A percentile compares a stretch with the other conserved stretches of the same genome.
Evolutionary conservation across 305 asterid species (phyloP).

Genomic region (Plantago rigida): DNA sequence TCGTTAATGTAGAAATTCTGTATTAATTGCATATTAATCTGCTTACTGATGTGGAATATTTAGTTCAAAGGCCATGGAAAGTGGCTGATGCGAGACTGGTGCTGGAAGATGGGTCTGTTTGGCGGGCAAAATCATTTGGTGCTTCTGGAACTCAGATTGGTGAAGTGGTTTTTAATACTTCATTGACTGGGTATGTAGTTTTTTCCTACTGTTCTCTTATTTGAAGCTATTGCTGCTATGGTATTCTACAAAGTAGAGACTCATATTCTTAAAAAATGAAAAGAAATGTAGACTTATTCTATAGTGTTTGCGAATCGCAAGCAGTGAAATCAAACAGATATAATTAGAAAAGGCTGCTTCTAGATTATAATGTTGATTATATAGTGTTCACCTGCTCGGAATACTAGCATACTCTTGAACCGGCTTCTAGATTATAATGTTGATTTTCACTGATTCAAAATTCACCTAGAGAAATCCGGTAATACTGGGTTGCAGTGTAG

Average conservation of each 20-base stretch:
- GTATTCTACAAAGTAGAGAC: too few relatives aligned
- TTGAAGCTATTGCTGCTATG: background rate
- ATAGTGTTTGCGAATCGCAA: background rate
- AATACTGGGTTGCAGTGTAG: too few relatives aligned
- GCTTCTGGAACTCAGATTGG: conserved; percentile 98
- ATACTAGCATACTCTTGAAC: too few relatives aligned
- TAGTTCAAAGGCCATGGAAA: conserved; percentile 77
- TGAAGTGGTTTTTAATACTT: conserved; percentile 92
- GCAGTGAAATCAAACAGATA: too few relatives aligned
- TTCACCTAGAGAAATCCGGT: too few relatives aligned
- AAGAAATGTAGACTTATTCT: background rate
- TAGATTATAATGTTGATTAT: too few relatives aligned
- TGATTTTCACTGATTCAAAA: too few relatives aligned
- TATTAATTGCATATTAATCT: background rate
- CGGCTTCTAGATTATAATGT: too few relatives aligned
- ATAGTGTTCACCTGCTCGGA: too few relatives aligned
- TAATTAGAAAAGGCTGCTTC: too few relatives aligned
- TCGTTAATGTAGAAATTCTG: background rate
- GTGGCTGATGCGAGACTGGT: conserved; percentile 90
- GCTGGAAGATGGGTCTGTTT: conserved; percentile 85
- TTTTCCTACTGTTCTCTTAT: background rate
- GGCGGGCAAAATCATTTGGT: conserved; percentile 94
- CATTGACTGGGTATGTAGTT: conserved; percentile 66
- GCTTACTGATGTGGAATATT: conserved; percentile 10
- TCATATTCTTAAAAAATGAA: too few relatives aligned